Base-by-base conservation (phyloP, 495 filamentous ascomycete genomes). In the Sporormia fimetaria region DNA sequence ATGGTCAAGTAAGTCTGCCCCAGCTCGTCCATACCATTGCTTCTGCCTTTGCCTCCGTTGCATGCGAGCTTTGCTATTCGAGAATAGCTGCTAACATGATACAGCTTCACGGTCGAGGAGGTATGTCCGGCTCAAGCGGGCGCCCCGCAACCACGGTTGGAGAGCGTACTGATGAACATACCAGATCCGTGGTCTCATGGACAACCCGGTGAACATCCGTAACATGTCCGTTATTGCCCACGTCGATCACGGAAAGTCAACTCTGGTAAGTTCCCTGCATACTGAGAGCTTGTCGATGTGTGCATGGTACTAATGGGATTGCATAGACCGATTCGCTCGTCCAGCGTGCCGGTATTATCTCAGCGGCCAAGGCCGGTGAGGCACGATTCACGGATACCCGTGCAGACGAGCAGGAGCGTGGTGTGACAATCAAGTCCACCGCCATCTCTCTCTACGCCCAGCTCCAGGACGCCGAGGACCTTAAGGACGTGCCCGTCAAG, bases 181-280 rank as follows among this genome's bases (percentile, higher is more conserved):
- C 12, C 45, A 81, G 80, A 82, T 98, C 75, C 85, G 90, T 69
- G 61, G 54, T 50, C 76, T 98, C 70, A 98, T 98, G 90, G 87
- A 95, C 83, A 82, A 83, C 65, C 76, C 81, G 69, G 81, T 80
- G 61, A 98, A 98, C 74, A 90, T 96, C 76, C 85, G 90, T 47
- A 87, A 88, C 72, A 99, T 96, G 92, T 95, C 90, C 70, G 90
- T 99, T 67, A 99, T 99, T 83, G 90, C 90, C 66, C 90, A 99
- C 72, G 87, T 77, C 80, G 67, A 60, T 74, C 39, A 0, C n/a
- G n/a, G n/a, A n/a, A n/a, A n/a, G n/a, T n/a, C n/a, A n/a, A n/a
- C n/a, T n/a, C n/a, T 28, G 46, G 46, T 49, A 38, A 49, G 40
- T 21, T 9, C 4, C 17, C 35, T 4, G 1, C 16, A 16, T 24